phyloP scores from a whole-genome alignment of 129 eudicot genomes.

The Cynara cardunculus region DNA sequence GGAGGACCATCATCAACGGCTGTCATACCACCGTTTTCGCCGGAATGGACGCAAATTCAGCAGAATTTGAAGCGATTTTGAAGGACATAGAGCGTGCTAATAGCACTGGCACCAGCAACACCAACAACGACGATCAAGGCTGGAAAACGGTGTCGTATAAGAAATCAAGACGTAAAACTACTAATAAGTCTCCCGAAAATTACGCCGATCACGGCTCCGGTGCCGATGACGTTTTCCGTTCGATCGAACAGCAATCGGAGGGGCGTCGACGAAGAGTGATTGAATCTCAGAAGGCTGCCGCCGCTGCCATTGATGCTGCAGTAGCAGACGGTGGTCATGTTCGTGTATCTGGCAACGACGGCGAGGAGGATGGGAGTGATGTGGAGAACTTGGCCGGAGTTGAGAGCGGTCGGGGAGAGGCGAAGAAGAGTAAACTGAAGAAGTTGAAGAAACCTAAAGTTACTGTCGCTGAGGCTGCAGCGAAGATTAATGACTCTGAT shows the following conservation, averaged over 20 bases:
- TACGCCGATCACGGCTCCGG: slow-evolving; percentile 13
- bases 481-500: slow-evolving; percentile 44
- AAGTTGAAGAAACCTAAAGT: slow-evolving; percentile 44
- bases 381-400: slow-evolving; percentile 17
- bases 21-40: not conserved
- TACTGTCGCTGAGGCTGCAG: slow-evolving; percentile 48
- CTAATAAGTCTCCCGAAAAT: slow-evolving; percentile 1
- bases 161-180: slow-evolving; percentile 26
- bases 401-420: slow-evolving; percentile 27
- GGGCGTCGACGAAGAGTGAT: slow-evolving; percentile 32
- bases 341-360: not conserved
- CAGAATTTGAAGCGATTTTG: slow-evolving; percentile 30
- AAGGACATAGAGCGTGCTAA: slow-evolving; percentile 27
- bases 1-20: not conserved
- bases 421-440: slow-evolving; percentile 38
- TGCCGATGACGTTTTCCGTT: slow-evolving; percentile 35
- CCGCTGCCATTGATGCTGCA: slow-evolving; percentile 19
- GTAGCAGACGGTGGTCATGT: not conserved
- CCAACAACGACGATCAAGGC: slow-evolving; percentile 25
- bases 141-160: slow-evolving; percentile 55
- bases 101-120: not conserved
- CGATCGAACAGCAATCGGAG: slow-evolving; percentile 42
- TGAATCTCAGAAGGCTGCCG: slow-evolving; percentile 36
- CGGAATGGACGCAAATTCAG: slow-evolving; percentile 29
- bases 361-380: slow-evolving; percentile 32